Evolutionary conservation across 2,329 filamentous ascomycete species (phyloP), one percentile per base, ranked within the genome.

Genomic region (Boeremia lycopersici): DNA sequence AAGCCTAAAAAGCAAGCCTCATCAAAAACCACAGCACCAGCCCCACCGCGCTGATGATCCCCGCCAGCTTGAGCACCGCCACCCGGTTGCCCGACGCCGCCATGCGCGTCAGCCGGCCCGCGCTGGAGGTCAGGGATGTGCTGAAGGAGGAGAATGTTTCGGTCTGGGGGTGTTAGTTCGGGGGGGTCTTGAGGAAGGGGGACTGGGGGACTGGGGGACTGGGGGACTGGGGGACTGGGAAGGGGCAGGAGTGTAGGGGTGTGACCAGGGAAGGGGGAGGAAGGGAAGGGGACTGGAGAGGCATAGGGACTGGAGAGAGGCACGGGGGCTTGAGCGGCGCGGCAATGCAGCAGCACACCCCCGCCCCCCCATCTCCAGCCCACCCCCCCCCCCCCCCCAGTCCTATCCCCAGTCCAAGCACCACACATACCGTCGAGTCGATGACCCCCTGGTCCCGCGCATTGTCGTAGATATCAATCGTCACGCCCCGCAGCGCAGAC

Each of bases 381-480:
- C n/a, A n/a, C n/a, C n/a, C n/a, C n/a, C n/a, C n/a, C n/a, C n/a
- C n/a, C n/a, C n/a, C n/a, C n/a, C n/a, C n/a, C n/a, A n/a, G n/a
- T n/a, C n/a, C n/a, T n/a, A n/a, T n/a, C n/a, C n/a, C n/a, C n/a
- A n/a, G n/a, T n/a, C n/a, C n/a, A n/a, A n/a, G 31, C 9, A 13
- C 13, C 34, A n/a, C 0, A 91, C 34, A 90, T 93, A 70, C 86
- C 87, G 77, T 99, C 91, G n/a, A 45, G 15, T 57, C 54, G 64
- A 99, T 90, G 60, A 96, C 85, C 63, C 89, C 86, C 68, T 98
- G 93, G 67, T 90, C 86, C 54, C 91, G 86, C 44, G 95, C 95
- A 74, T 95, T 92, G 78, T 98, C 93, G 83, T 98, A 97, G 71
- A 99, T 99, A 79, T 99, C 92, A 62, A 98, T 86, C 36, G 95